A percentile compares a stretch with the other conserved stretches of the same genome.
Conservation (phyloP, 371 early-diverging fungal genomes). For the Lichtheimia ornata region DNA sequence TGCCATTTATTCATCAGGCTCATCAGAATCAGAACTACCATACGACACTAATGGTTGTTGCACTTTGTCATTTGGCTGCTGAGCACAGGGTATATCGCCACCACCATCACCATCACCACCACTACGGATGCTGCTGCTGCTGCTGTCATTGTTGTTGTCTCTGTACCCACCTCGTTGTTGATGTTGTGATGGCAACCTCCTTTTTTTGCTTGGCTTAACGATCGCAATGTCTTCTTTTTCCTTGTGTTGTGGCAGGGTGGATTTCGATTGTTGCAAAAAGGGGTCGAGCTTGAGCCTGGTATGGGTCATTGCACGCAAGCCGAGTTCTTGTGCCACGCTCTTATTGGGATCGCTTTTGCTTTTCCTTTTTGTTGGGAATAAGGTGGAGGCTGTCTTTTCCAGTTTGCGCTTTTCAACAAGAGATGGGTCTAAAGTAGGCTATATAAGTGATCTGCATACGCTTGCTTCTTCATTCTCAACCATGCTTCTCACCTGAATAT, state of each 20-base stretch:
- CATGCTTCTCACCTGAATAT: conserved; percentile 27
- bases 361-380: conserved; percentile 27
- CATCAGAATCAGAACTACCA: conserved; percentile 1
- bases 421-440: conserved; percentile 16
- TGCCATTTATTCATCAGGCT: not conserved
- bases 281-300: conserved; percentile 48
- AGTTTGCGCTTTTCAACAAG: conserved; percentile 36
- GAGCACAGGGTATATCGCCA: too few relatives aligned
- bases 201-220: conserved; percentile 12
- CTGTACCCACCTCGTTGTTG: too few relatives aligned
- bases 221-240: conserved; percentile 5
- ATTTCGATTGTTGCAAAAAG: conserved; percentile 30
- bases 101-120: too few relatives aligned
- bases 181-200: not conserved
- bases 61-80: too few relatives aligned
- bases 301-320: conserved; percentile 7
- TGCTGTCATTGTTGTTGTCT: too few relatives aligned
- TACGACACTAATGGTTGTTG: not conserved
- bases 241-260: conserved; percentile 10
- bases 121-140: too few relatives aligned
- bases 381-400: conserved; percentile 32
- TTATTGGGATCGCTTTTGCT: not conserved
- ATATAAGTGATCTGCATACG: not conserved
- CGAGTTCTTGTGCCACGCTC: not conserved
- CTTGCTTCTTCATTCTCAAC: not conserved